Evolutionary conservation across 108 stramenopile genomes (phyloP), one percentile per base, ranked within the genome.

Genomic region (Fistulifera pelliculosa): DNA sequence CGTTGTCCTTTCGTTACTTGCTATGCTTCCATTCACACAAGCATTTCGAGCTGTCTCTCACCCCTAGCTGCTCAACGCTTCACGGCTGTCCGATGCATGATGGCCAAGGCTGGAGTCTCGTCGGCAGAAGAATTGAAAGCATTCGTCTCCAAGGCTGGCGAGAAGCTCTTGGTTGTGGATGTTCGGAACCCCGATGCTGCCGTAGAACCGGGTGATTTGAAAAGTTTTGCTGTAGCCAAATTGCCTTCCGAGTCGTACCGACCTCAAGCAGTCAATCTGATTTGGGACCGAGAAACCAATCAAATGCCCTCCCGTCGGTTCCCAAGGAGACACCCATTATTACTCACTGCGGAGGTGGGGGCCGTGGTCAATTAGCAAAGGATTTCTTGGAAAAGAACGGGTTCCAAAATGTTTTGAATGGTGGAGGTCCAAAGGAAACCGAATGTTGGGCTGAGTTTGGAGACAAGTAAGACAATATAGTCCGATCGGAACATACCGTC

Each of bases 291-390:
- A 12, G 61, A 64, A 10, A 73, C 44, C 12, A 61, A 77, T 12
- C 53, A 65, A 1, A 86, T 93, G 85, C 83, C 82, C 18, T 49
- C 86, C 31, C 31, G 8, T 35, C 31, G 31, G 44, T 45, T 45
- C 19, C 44, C 7, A 82, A 75, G 72, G 80, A 84, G 54, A 82
- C 87, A 1, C 82, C 83, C 16, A 86, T 93, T 38, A 88, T 93
- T 59, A 89, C 91, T 8, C 91, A 93, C 65, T 93, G 91, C 62
- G 91, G 91, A 48, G 91, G 81, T 21, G 91, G 91, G 1, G 83
- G 83, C 25, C 65, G 91, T 1, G 91, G 91, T 24, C 83, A 87
- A 50, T 73, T 74, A 68, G 91, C 91, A 10, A 93, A 89, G 74
- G 83, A 87, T 1, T 93, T 61, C 58, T 70, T 93, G 58, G 61